Evolutionary conservation across 108 stramenopile species (phyloP).

Genomic region (Pseudonitzschia multiseries): DNA sequence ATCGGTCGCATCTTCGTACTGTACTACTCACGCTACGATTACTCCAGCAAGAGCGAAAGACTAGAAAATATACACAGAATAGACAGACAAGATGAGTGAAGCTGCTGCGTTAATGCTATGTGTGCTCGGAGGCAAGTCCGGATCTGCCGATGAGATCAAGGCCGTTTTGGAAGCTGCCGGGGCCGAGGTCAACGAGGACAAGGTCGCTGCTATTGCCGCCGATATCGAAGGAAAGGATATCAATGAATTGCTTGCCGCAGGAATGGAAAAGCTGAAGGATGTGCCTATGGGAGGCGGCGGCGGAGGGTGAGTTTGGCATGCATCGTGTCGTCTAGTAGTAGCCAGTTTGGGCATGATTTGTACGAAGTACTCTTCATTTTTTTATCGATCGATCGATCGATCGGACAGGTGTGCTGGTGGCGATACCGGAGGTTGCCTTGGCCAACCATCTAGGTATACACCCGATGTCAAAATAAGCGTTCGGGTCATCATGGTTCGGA

Average conservation of each 20-base stretch:
- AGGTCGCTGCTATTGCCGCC: constrained; percentile 58
- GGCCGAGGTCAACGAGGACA: constrained; percentile 70
- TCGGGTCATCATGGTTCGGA: too few species aligned
- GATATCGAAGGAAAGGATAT: constrained; percentile 86
- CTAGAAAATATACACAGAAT: not conserved
- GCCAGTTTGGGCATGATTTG: too few species aligned
- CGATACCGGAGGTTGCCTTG: too few species aligned
- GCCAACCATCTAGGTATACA: too few species aligned
- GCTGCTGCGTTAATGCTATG: constrained; percentile 80
- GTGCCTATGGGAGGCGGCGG: constrained; percentile 91
- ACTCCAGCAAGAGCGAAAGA: not conserved
- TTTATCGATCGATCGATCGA: too few species aligned
- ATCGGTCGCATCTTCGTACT: too few species aligned
- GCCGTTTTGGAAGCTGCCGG: constrained; percentile 84
- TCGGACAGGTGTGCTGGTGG: too few species aligned
- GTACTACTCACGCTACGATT: not conserved
- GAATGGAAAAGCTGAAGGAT: constrained; percentile 90
- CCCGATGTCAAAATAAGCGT: too few species aligned
- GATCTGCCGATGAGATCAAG: constrained; percentile 80
- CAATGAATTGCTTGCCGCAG: constrained; percentile 76
- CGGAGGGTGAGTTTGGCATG: constrained; percentile 63
- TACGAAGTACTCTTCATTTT: too few species aligned
- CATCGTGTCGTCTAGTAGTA: too few species aligned
- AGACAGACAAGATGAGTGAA: constrained; percentile 66
- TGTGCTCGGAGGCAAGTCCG: constrained; percentile 82